Conservation (phyloP, 495 filamentous ascomycete genomes). For the Aspergillus conjunctus region DNA sequence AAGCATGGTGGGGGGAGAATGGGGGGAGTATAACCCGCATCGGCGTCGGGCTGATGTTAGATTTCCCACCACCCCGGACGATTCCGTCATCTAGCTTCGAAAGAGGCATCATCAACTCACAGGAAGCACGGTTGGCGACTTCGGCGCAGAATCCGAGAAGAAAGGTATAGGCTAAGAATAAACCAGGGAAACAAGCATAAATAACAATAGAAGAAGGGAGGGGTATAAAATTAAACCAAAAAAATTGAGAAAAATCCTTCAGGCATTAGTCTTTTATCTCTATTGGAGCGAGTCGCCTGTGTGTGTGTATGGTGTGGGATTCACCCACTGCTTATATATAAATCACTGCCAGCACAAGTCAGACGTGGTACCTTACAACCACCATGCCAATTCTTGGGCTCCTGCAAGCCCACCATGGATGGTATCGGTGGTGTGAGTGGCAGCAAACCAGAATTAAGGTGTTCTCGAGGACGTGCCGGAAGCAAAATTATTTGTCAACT, state of each 20-base stretch:
- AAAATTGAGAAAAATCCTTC: neutral
- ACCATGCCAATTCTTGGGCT: constrained; percentile 6
- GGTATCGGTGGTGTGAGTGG: neutral
- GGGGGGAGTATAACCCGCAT: neutral
- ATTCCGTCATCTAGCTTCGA: neutral
- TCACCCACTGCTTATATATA: constrained; percentile 3
- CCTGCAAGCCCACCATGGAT: constrained; percentile 7
- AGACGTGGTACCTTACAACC: constrained; percentile 29
- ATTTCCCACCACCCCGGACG: neutral
- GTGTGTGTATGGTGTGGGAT: neutral
- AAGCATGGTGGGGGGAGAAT: neutral
- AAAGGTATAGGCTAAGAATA: neutral
- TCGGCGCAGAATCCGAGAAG: neutral
- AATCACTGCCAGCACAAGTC: constrained; percentile 22
- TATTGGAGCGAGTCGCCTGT: neutral
- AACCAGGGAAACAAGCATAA: constrained; percentile 1
- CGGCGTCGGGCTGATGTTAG: neutral
- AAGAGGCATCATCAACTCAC: neutral
- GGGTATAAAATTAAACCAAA: neutral
- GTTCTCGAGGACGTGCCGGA: neutral
- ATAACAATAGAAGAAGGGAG: neutral
- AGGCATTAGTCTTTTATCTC: neutral
- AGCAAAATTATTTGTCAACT: neutral
- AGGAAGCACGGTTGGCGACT: constrained; percentile 12
- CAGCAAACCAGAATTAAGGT: neutral